phyloP scores from a whole-genome alignment of 2,329 filamentous ascomycete genomes.

The Nemania bipapillata region DNA sequence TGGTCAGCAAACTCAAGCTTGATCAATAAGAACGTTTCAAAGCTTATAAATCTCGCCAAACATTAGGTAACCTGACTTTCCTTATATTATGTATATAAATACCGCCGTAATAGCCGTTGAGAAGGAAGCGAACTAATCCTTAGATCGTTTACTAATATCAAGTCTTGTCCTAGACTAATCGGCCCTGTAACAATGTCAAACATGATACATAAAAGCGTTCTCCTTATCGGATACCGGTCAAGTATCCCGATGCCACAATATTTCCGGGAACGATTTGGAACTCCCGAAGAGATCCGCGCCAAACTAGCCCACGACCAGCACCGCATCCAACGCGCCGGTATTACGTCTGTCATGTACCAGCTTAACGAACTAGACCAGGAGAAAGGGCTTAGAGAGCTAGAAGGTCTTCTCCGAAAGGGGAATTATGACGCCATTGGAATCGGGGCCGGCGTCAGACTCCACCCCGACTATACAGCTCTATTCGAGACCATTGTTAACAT shows the following conservation, averaged over 20 bases:
- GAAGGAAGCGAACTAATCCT: background rate
- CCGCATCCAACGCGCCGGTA: constrained; percentile 33
- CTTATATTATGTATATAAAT: constrained; percentile 10
- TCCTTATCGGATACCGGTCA: constrained; percentile 28
- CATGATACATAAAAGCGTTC: constrained; percentile 19
- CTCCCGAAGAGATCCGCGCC: constrained; percentile 27
- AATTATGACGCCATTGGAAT: constrained; percentile 40
- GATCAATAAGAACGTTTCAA: constrained; percentile 16
- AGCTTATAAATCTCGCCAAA: constrained; percentile 30
- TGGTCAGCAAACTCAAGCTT: constrained; percentile 7
- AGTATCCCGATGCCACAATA: constrained; percentile 20
- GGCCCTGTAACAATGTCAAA: constrained; percentile 19
- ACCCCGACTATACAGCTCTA: constrained; percentile 31
- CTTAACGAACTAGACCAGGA: constrained; percentile 27
- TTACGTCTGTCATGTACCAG: constrained; percentile 19
- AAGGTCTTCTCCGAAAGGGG: constrained; percentile 20
- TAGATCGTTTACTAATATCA: background rate
- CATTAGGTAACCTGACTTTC: background rate
- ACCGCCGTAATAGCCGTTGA: background rate
- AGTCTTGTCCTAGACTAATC: background rate
- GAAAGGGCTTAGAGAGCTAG: constrained; percentile 20
- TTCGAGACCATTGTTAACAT: constrained; percentile 43
- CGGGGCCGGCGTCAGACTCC: constrained; percentile 36
- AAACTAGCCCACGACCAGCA: constrained; percentile 25
- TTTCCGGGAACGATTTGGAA: constrained; percentile 29